A percentile compares a stretch with the other conserved stretches of the same genome.
These are phyloP conservation scores for Fusarium napiforme DNA, from an alignment of 2,329 filamentous ascomycete species.

Conservation along the genomic window DNA sequence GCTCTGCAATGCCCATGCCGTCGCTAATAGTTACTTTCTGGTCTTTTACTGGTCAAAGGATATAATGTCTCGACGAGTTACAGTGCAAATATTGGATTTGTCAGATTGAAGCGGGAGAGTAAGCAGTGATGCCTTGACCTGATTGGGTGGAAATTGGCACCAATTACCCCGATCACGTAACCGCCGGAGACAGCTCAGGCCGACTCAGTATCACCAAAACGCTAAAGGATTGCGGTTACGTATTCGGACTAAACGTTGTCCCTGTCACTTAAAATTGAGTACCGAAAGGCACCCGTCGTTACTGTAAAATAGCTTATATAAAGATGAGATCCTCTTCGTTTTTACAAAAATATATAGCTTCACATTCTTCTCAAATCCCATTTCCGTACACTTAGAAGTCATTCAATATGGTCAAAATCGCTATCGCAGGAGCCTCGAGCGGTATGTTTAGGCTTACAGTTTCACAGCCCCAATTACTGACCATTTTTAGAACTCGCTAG, in stretches of 20 bases:
- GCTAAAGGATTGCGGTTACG: neutral
- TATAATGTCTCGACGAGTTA: no score
- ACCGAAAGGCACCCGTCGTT: no score
- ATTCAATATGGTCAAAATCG: slow-evolving; percentile 9
- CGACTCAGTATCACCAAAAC: neutral
- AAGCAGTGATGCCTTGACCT: neutral
- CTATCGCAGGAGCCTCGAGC: slow-evolving; percentile 7
- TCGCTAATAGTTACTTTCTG: fast-evolving
- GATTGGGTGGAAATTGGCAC: neutral
- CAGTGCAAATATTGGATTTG: slow-evolving; percentile 12
- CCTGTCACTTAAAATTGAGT: no score
- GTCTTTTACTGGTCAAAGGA: fast-evolving
- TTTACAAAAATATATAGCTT: no score
- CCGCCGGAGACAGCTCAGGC: neutral
- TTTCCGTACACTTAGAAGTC: no score
- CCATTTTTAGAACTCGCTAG: no score
- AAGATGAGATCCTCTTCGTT: neutral
- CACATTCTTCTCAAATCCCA: no score
- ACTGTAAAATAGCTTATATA: no score
- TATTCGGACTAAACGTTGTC: no score
- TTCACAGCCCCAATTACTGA: no score
- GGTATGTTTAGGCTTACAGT: no score
- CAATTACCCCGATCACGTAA: slow-evolving; percentile 11
- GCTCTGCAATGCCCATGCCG: neutral
- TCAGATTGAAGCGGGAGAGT: neutral